Conservation (phyloP, 2,329 filamentous ascomycete species). For the Botrytis pseudocinerea region DNA sequence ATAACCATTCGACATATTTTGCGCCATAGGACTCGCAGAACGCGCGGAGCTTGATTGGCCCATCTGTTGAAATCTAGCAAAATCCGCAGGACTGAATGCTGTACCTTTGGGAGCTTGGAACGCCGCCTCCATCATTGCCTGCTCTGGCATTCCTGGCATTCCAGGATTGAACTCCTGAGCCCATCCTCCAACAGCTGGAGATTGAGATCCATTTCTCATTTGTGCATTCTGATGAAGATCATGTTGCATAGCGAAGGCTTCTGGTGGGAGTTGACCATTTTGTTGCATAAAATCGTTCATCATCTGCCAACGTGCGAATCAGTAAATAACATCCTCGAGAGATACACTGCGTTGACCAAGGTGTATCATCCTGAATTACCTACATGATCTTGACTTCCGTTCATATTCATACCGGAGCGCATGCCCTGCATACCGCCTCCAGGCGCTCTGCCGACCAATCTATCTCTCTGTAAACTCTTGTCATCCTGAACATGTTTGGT, state of each 20-base stretch:
- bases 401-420: slow-evolving; percentile 54
- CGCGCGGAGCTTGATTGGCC: slow-evolving; percentile 54
- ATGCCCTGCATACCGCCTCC: slow-evolving; percentile 73
- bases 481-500: slow-evolving; percentile 97
- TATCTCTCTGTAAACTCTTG: slow-evolving; percentile 89
- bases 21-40: slow-evolving; percentile 59
- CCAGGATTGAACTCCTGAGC: slow-evolving; percentile 63
- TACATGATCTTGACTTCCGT: slow-evolving; percentile 69
- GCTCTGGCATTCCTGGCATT: slow-evolving; percentile 49
- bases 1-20: slow-evolving; percentile 48
- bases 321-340: slow-evolving; percentile 15
- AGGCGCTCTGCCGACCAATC: slow-evolving; percentile 74
- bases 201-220: slow-evolving; percentile 36
- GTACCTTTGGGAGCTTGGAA: slow-evolving; percentile 60
- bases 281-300: slow-evolving; percentile 92
- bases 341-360: neutral
- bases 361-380: slow-evolving; percentile 26
- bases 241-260: slow-evolving; percentile 41
- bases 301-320: slow-evolving; percentile 59
- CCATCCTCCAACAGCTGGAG: slow-evolving; percentile 53
- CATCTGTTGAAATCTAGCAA: slow-evolving; percentile 80
- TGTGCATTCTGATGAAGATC: slow-evolving; percentile 35
- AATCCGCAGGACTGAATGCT: slow-evolving; percentile 80
- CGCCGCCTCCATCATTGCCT: slow-evolving; percentile 70
- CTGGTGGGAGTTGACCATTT: slow-evolving; percentile 57